Percentiles rank a stretch among this genome's conserved stretches.
These are phyloP conservation scores for Cutaneotrichosporon mucoides DNA, from an alignment of 1,284 basidiomycete genomes.

Conservation along the genomic window DNA sequence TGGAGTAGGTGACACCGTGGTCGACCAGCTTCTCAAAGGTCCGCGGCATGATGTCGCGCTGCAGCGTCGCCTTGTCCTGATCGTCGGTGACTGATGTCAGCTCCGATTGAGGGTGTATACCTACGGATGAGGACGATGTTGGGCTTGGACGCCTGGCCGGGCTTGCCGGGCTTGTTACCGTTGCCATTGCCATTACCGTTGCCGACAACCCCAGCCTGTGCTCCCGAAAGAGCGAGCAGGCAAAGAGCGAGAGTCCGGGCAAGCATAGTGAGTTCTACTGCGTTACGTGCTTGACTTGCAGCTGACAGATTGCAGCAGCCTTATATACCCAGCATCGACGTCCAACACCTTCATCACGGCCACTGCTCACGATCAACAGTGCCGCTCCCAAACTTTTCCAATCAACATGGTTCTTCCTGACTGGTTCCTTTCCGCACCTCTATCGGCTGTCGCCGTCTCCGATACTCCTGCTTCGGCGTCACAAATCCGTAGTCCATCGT, in stretches of 20 bases:
- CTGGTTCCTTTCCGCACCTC: too few species aligned
- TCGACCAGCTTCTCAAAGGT: slow-evolving; percentile 25
- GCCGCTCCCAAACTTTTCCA: too few species aligned
- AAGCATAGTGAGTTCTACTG: neutral
- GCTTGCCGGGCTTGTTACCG: neutral
- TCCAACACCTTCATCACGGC: too few species aligned
- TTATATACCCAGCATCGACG: too few species aligned
- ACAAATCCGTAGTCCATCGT: too few species aligned
- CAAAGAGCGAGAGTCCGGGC: neutral
- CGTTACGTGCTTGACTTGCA: too few species aligned
- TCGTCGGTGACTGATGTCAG: slow-evolving; percentile 27
- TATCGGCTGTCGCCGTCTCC: too few species aligned
- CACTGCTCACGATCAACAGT: too few species aligned
- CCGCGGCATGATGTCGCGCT: slow-evolving; percentile 19
- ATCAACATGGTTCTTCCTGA: too few species aligned
- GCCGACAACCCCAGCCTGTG: neutral
- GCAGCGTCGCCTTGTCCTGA: slow-evolving; percentile 24
- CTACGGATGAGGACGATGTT: slow-evolving; percentile 33
- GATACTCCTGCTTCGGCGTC: too few species aligned
- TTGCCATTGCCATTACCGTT: neutral
- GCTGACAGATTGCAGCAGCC: too few species aligned
- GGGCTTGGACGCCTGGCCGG: slow-evolving; percentile 9
- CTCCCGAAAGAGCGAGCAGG: neutral
- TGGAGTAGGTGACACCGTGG: slow-evolving; percentile 24
- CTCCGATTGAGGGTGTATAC: neutral